Percentiles rank a stretch among this genome's conserved stretches.
phyloP scores from a whole-genome alignment of 371 early-diverging fungal genomes.

The Fennellomyces sp. region DNA sequence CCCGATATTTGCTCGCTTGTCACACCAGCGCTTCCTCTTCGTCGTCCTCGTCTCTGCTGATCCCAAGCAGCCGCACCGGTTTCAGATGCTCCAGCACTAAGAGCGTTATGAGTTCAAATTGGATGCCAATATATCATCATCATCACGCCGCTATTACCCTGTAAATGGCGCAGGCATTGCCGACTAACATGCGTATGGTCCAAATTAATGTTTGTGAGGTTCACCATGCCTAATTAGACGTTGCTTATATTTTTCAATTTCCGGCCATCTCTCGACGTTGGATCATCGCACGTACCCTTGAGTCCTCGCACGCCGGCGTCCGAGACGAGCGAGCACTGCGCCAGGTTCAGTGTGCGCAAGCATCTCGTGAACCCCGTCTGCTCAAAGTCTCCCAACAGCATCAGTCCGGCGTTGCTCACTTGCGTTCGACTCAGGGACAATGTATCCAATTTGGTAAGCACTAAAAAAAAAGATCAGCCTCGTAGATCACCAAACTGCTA shows the following conservation, averaged over 20 bases:
- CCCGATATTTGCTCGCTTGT: slow-evolving; percentile 11
- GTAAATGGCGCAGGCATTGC: slow-evolving; percentile 30
- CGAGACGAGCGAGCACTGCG: slow-evolving; percentile 27
- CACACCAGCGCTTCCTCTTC: slow-evolving; percentile 11
- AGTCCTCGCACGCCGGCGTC: slow-evolving; percentile 32
- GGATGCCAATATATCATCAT: neutral
- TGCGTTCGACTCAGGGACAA: slow-evolving; percentile 31
- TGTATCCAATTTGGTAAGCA: slow-evolving; percentile 28
- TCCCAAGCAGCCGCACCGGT: slow-evolving; percentile 36
- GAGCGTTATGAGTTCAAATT: too few relatives aligned
- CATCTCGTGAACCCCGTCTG: slow-evolving; percentile 26
- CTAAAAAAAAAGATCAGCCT: slow-evolving; percentile 8
- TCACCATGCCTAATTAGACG: slow-evolving; percentile 35
- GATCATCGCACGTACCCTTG: neutral
- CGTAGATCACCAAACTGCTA: neutral
- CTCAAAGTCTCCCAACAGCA: slow-evolving; percentile 23
- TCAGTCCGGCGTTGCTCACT: slow-evolving; percentile 12
- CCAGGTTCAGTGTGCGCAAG: slow-evolving; percentile 34
- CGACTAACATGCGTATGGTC: slow-evolving; percentile 39
- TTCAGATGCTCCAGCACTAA: slow-evolving; percentile 31
- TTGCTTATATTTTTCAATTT: slow-evolving; percentile 4
- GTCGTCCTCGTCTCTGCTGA: slow-evolving; percentile 28
- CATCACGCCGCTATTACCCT: slow-evolving; percentile 21
- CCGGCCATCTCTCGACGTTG: neutral
- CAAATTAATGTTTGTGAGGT: slow-evolving; percentile 42